phyloP scores from a whole-genome alignment of 2,329 filamentous ascomycete genomes.

The Colletotrichum sp. region DNA sequence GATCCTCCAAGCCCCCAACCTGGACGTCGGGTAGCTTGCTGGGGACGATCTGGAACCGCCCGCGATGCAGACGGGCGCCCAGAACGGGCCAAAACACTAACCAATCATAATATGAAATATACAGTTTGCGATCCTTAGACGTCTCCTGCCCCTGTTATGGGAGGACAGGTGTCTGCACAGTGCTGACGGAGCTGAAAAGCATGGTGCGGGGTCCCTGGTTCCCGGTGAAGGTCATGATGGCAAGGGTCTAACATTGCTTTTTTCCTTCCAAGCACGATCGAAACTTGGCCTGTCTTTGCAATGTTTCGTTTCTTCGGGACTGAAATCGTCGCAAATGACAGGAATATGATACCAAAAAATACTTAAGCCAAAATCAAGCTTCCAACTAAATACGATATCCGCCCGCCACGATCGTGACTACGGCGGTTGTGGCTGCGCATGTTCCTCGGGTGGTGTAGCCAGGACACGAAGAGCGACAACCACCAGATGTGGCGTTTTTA shows the following conservation, averaged over 20 bases:
- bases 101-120: background rate
- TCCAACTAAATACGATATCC: background rate
- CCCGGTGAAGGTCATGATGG: background rate
- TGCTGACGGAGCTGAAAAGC: background rate
- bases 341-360: no score
- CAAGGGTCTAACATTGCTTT: background rate
- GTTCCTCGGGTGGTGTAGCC: background rate
- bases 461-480: background rate
- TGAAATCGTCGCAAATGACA: background rate
- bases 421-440: background rate
- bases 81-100: background rate
- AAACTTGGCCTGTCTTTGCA: background rate
- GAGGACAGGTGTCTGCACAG: background rate
- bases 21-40: background rate
- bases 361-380: background rate
- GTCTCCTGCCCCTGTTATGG: background rate
- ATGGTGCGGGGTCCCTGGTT: background rate
- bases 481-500: background rate
- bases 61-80: background rate
- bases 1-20: background rate
- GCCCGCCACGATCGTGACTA: background rate
- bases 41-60: background rate
- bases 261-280: background rate
- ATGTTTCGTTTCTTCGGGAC: background rate
- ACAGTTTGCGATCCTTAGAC: background rate